These are phyloP conservation scores for Ceratopteris richardii DNA, from an alignment of 75 land plant species.

Conservation along the genomic window DNA sequence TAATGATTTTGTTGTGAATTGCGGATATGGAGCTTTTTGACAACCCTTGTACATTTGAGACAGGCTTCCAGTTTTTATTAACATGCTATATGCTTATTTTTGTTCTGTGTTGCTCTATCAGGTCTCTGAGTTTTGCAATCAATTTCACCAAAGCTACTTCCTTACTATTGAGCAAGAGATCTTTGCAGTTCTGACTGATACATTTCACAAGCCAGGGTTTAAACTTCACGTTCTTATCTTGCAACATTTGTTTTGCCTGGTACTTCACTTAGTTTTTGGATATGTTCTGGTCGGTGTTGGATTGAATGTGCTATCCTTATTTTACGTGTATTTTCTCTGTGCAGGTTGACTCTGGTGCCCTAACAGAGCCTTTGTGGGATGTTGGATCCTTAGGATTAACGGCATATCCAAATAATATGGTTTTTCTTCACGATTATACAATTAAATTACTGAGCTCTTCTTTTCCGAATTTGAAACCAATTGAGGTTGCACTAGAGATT, in stretches of 20 bases:
- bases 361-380: conserved; percentile 97
- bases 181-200: conserved; percentile 93
- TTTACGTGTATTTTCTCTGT: not conserved
- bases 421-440: conserved; percentile 84
- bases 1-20: too few relatives aligned
- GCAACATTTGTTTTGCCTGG: conserved; percentile 91
- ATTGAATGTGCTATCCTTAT: too few relatives aligned
- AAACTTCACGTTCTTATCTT: conserved; percentile 86
- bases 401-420: conserved; percentile 64
- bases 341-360: conserved; percentile 77
- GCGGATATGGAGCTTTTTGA: too few relatives aligned
- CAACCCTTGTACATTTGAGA: too few relatives aligned
- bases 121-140: conserved; percentile 89
- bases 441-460: conserved; percentile 85
- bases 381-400: conserved; percentile 42
- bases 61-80: too few relatives aligned
- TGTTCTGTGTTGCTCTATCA: conserved; percentile 16
- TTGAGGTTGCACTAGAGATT: too few relatives aligned
- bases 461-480: conserved; percentile 87
- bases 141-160: conserved; percentile 81
- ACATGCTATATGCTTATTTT: too few relatives aligned
- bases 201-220: conserved; percentile 97
- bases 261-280: too few relatives aligned
- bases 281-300: too few relatives aligned
- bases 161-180: conserved; percentile 88